Percentiles rank a stretch among this genome's conserved stretches.
Evolutionary conservation across 2,329 filamentous ascomycete genomes (phyloP).

Genomic region (Talaromyces albobiverticillius): DNA sequence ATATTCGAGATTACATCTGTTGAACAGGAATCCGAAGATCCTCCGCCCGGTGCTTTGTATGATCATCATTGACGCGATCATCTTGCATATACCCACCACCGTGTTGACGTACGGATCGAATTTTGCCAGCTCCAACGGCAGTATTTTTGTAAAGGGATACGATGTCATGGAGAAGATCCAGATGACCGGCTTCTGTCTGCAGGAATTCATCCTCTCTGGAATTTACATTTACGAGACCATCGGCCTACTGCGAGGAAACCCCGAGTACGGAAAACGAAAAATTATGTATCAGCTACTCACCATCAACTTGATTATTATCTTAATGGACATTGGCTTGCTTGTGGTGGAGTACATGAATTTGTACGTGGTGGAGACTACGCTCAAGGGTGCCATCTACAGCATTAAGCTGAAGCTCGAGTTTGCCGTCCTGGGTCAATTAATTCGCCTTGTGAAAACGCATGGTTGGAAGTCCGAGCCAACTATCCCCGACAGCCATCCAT

Average conservation of each 20-base stretch:
- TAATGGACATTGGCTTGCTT: slow-evolving; percentile 44
- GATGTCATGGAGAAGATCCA: slow-evolving; percentile 55
- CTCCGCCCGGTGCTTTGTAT: slow-evolving; percentile 43
- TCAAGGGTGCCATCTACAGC: slow-evolving; percentile 48
- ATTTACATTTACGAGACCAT: slow-evolving; percentile 55
- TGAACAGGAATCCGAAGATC: slow-evolving; percentile 38
- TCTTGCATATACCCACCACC: slow-evolving; percentile 46
- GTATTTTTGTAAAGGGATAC: slow-evolving; percentile 37
- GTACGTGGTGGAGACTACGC: slow-evolving; percentile 47
- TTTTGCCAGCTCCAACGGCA: slow-evolving; percentile 19
- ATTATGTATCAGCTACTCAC: slow-evolving; percentile 50
- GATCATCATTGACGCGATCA: slow-evolving; percentile 45
- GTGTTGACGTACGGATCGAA: slow-evolving; percentile 46
- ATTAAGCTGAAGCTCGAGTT: slow-evolving; percentile 52
- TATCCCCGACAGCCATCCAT: slow-evolving; percentile 14
- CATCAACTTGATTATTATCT: slow-evolving; percentile 49
- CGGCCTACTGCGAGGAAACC: slow-evolving; percentile 49
- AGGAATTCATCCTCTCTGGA: slow-evolving; percentile 54
- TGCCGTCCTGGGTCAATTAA: slow-evolving; percentile 46
- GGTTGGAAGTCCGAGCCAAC: slow-evolving; percentile 38
- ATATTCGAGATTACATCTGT: slow-evolving; percentile 50
- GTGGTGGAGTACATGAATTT: slow-evolving; percentile 43
- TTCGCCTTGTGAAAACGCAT: slow-evolving; percentile 39
- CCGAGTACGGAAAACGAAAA: slow-evolving; percentile 39
- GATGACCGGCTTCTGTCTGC: slow-evolving; percentile 55